Conservation (phyloP, 2,329 filamentous ascomycete species). For the Phyllosticta citrichinensis region DNA sequence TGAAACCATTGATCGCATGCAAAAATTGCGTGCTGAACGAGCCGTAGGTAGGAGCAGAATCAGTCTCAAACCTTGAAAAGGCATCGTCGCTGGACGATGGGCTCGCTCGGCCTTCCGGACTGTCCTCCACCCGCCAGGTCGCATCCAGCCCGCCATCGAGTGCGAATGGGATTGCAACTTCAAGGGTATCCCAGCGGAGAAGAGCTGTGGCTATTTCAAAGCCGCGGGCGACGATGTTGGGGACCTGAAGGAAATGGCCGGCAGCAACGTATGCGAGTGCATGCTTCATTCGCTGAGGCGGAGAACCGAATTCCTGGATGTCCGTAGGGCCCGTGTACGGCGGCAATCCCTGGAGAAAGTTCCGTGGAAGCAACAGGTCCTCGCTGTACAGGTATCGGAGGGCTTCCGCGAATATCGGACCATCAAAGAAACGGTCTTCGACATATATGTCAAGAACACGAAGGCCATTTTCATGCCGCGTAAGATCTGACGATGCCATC, state of each 20-base stretch:
- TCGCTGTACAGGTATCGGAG: slow-evolving; percentile 28
- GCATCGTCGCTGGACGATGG: slow-evolving; percentile 19
- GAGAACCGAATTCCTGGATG: slow-evolving; percentile 18
- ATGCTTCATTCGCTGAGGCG: slow-evolving; percentile 26
- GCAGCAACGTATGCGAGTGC: slow-evolving; percentile 53
- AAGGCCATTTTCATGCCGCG: slow-evolving; percentile 1
- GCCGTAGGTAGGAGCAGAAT: slow-evolving; percentile 35
- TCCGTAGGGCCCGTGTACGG: slow-evolving; percentile 20
- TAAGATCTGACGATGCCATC: slow-evolving; percentile 12
- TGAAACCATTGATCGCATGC: slow-evolving; percentile 46
- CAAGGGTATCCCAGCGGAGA: slow-evolving; percentile 53
- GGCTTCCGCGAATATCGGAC: slow-evolving; percentile 20
- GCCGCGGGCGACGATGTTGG: slow-evolving; percentile 46
- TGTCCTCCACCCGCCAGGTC: slow-evolving; percentile 19
- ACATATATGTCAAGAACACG: slow-evolving; percentile 6
- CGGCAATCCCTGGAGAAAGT: slow-evolving; percentile 21
- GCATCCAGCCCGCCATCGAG: slow-evolving; percentile 37
- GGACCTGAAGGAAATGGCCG: slow-evolving; percentile 48
- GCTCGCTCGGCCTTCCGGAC: slow-evolving; percentile 28
- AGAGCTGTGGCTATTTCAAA: slow-evolving; percentile 49
- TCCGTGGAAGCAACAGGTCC: slow-evolving; percentile 19
- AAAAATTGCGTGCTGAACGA: slow-evolving; percentile 47
- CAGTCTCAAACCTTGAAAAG: slow-evolving; percentile 11
- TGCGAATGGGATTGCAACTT: slow-evolving; percentile 50
- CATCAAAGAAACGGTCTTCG: slow-evolving; percentile 7